Evolutionary conservation across 2,329 filamentous ascomycete species (phyloP).

Genomic region (Epicoccum sorghinum): DNA sequence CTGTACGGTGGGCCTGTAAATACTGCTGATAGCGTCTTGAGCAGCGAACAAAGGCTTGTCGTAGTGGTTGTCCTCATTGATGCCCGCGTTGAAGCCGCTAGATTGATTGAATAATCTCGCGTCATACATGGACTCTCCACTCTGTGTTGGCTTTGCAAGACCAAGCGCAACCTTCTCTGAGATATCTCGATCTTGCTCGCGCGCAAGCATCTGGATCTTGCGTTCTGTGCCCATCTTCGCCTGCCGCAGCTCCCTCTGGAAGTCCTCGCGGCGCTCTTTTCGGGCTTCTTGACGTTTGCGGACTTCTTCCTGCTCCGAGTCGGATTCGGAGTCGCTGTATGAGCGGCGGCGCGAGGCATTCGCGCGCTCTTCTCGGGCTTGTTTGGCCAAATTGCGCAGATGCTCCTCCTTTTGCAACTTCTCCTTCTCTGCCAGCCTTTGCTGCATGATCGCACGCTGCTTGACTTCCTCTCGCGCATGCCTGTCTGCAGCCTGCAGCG

Average conservation of each 20-base stretch:
- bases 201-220: constrained; percentile 87
- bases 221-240: constrained; percentile 95
- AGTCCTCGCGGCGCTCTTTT: constrained; percentile 77
- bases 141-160: constrained; percentile 90
- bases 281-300: constrained; percentile 79
- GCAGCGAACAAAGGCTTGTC: constrained; percentile 97
- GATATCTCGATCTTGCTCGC: constrained; percentile 95
- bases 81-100: constrained; percentile 86
- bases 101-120: constrained; percentile 93
- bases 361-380: constrained; percentile 81
- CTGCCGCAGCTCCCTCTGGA: constrained; percentile 88
- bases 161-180: constrained; percentile 96
- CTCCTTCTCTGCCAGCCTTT: constrained; percentile 94
- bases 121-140: constrained; percentile 95
- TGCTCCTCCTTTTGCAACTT: constrained; percentile 94
- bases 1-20: constrained; percentile 80
- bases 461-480: constrained; percentile 96
- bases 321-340: constrained; percentile 50
- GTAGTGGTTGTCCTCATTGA: constrained; percentile 97
- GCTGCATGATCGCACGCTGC: constrained; percentile 91
- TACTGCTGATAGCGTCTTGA: constrained; percentile 91
- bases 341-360: constrained; percentile 52
- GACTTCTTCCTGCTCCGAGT: constrained; percentile 70
- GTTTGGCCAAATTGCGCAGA: constrained; percentile 83
- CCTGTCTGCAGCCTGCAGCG: constrained; percentile 89